Base-by-base conservation (phyloP, 1,284 basidiomycete species). In the Athelia psychrophila region DNA sequence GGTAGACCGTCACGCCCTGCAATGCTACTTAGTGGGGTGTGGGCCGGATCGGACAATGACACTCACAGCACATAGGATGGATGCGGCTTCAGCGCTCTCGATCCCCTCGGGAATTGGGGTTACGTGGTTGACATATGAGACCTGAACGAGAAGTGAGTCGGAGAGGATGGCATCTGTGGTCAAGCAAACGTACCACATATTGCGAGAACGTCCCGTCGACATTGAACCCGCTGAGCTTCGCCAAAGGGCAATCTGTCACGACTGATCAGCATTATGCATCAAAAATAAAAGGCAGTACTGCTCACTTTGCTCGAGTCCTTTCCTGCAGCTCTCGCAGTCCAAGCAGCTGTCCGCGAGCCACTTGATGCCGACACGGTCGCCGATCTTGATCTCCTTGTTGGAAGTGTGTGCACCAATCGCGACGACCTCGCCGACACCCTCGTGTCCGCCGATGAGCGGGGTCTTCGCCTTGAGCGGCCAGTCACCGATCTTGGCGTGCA, bases 311-410 rank as follows among this genome's bases (percentile, higher is more conserved):
- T 94, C 92, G 50, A 78, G 71, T 36, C 84, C 89, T 57, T 80
- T 80, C 55, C 79, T 76, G 69, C 93, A 94, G 59, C 77, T 79
- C 64, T 91, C 86, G 69, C 91, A 95, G 60, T 86, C 73, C 38
- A 85, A 58, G 62, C 77, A 92, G 51, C 79, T 83, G 62, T 85
- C 77, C 6, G 86, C 88, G 35, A 90, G 72, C 89, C 90, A 91
- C 67, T 95, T 95, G 75, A 96, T 84, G 6, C 93, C 93, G 45
- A 95, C 93, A 13, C 87, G 80, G 57, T 93, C 85, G 22, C 93
- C 91, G 25, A 93, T 55, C 59, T 84, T 78, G 56, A 88, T 80
- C 2, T 82, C 80, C 9, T 83, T 83, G 52, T 78, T 54, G 30
- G 69, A 64, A 0, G 88, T 88, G 63, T 86, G 74, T 20, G 78